Evolutionary conservation across 176 grass and related monocot genomes (phyloP).

Genomic region (Zizania latifolia): DNA sequence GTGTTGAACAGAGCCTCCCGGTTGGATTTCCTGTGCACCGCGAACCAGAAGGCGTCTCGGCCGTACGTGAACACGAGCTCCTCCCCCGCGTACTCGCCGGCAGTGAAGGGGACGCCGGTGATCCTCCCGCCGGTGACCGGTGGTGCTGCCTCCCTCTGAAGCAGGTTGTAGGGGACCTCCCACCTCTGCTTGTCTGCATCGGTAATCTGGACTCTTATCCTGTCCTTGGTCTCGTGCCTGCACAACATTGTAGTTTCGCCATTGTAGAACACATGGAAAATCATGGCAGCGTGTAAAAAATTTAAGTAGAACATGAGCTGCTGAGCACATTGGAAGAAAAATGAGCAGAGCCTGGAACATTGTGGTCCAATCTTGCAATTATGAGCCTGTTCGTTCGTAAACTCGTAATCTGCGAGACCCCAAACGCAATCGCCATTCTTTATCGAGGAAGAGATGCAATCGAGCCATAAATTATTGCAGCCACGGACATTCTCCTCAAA

Average conservation of each 20-base stretch:
- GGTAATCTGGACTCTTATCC: slow-evolving; percentile 77
- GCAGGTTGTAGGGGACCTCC: slow-evolving; percentile 89
- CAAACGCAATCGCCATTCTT: neutral
- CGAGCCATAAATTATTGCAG: neutral
- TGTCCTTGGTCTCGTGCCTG: slow-evolving; percentile 75
- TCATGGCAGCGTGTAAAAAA: neutral
- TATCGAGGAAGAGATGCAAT: neutral
- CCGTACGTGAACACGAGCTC: slow-evolving; percentile 66
- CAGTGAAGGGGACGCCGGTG: slow-evolving; percentile 28
- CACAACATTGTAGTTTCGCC: slow-evolving; percentile 10
- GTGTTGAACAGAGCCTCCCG: slow-evolving; percentile 74
- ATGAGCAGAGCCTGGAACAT: neutral
- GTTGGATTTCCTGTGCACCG: slow-evolving; percentile 51
- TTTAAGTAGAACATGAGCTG: neutral
- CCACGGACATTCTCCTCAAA: slow-evolving; percentile 28
- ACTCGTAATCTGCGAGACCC: neutral
- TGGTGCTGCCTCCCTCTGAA: slow-evolving; percentile 51
- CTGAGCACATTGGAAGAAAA: neutral
- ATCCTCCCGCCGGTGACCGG: slow-evolving; percentile 13
- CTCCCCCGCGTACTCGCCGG: slow-evolving; percentile 46
- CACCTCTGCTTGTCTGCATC: slow-evolving; percentile 75
- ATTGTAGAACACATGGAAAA: slow-evolving; percentile 13
- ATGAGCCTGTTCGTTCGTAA: too few relatives aligned
- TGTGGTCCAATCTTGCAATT: neutral
- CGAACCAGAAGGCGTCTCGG: slow-evolving; percentile 68